Base-by-base conservation (phyloP, 1,139 yeast genomes). In the Suhomyces choctaworum region DNA sequence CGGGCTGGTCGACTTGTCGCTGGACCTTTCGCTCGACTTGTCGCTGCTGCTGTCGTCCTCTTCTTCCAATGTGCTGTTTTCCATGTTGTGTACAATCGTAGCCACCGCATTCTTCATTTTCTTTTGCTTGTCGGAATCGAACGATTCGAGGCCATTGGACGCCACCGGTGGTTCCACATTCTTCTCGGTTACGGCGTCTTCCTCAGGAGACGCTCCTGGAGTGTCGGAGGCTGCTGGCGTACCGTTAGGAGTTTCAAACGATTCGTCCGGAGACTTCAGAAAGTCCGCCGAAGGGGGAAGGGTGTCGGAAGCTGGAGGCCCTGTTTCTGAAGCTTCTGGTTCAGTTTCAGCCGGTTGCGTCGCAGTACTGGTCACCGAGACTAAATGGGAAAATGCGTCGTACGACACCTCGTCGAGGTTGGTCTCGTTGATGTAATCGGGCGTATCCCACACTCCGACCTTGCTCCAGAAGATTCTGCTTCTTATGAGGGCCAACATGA, bases 401-500 rank as follows among this genome's bases (percentile, higher is more conserved):
- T 45, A 35, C 5, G 40, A 40, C 9, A 48, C 39, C 17, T 45
- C 50, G 23, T 47, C 50, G 22, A 48, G 32, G 20, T 41, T 42
- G 16, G 40, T 36, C 31, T 60, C 64, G 29, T 49, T 56, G 6
- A 62, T 49, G 34, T 59, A 64, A 20, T 61, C 65, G 10, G 51
- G 56, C 31, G 64, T 64, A 41, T 72, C 80, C 81, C 82, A 77
- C 32, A 70, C 66, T 2, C 97, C 97, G 20, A 82, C 60, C 46
- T 88, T 80, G n/a, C 94, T 73, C 92, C 95, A 90, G 60, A 84
- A 87, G 47, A 89, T 70, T 51, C 66, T 67, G 37, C 58, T 53
- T 22, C 76, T 53, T 9, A 68, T 62, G 32, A 56, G 53, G n/a
- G 60, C 49, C 26, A 52, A 51, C 45, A 50, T 44, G 28, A 48